Conservation (phyloP, 2,329 filamentous ascomycete genomes). For the Ceratocystis ficicola region DNA sequence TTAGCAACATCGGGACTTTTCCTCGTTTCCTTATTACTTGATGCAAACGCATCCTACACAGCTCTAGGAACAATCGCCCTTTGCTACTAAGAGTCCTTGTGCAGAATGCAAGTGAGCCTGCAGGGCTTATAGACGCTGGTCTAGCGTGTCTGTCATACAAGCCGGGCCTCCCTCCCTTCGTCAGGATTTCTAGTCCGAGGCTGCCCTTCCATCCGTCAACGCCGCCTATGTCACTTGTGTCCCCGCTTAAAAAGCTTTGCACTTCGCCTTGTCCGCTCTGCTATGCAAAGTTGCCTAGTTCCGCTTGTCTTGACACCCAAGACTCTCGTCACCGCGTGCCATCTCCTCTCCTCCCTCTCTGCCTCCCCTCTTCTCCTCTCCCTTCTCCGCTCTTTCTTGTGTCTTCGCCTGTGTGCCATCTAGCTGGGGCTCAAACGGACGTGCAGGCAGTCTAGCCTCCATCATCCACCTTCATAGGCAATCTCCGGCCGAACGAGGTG, state of each 20-base stretch:
- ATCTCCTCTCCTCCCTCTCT: neutral
- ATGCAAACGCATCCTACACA: conserved; percentile 2
- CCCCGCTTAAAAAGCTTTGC: neutral
- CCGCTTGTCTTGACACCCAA: neutral
- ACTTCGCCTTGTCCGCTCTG: neutral
- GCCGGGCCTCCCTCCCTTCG: neutral
- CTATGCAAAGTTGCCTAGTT: neutral
- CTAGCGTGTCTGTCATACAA: too few species aligned
- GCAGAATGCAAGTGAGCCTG: neutral
- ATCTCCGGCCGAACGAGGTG: neutral
- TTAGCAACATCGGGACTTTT: neutral
- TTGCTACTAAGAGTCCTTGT: neutral
- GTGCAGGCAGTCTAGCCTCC: neutral
- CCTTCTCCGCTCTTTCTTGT: neutral
- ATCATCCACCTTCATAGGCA: neutral
- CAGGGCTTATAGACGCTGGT: too few species aligned
- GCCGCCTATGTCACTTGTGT: neutral
- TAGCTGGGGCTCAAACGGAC: neutral
- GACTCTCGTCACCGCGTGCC: neutral
- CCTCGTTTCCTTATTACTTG: conserved; percentile 1
- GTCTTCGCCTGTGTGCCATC: neutral
- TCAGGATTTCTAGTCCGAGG: neutral
- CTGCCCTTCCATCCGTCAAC: neutral
- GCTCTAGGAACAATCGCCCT: neutral
- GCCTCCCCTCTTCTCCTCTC: neutral